Evolutionary conservation across 768 basidiomycete species (phyloP), one percentile per base, ranked within the genome.

Genomic region (Rhodotorula taiwanensis): DNA sequence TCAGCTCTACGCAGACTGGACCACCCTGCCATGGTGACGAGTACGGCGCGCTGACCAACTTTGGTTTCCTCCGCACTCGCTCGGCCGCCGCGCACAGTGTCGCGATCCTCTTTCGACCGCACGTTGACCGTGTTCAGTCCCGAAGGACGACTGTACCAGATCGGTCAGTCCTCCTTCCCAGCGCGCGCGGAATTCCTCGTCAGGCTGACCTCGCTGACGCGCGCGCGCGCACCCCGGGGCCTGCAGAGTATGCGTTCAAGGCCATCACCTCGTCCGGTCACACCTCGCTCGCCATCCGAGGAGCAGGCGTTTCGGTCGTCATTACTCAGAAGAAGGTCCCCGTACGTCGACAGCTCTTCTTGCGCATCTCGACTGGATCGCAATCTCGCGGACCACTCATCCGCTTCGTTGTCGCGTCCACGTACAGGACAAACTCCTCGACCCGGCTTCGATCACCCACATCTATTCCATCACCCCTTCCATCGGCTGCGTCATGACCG

Each of bases 241-340:
- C n/a, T n/a, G 8, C 72, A 97, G 93, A 98, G 79, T 98, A 98
- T 81, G 94, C 95, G 31, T 98, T 98, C 86, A 99, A 98, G 78
- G 95, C 95, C 52, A 97, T 98, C 76, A 90, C 92, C 66, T 91
- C 90, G 58, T 91, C 92, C 2, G 94, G 92, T 1, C 90, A 97
- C 73, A 98, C 95, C 3, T 84, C 94, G 2, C 82, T 99, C 54
- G 83, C 93, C 23, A 87, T 98, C 49, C 80, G 94, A 72, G 95
- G 95, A 23, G 89, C 89, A 76, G 93, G 98, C 71, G 94, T 92
- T 9, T 82, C 87, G 8, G 92, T 98, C 13, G 88, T 97, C 45
- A 92, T 99, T 72, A 97, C 94, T 27, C 95, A 98, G 79, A 91
- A 91, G 79, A 98, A 98, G 80, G 87, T 99, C 42, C 91, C 95